Base-by-base conservation (phyloP, 768 basidiomycete genomes). In the Suillus brevipes region DNA sequence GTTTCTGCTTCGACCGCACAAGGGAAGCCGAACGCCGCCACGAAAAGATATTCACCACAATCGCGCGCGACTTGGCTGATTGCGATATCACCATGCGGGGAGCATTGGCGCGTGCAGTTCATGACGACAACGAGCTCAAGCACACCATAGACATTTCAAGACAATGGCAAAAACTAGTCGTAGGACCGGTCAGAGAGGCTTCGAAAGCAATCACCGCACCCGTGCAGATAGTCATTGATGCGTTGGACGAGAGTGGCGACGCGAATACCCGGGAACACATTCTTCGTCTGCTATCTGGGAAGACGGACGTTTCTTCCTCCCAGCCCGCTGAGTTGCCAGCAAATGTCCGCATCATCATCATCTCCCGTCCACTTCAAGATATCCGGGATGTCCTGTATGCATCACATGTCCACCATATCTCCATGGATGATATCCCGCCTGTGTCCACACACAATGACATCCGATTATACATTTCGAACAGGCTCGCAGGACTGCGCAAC, bases 151-250 rank as follows among this genome's bases (percentile, higher is more conserved):
- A 60, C 2, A 18, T 64, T n/a, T 5, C n/a, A 9, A 14, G 12
- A 34, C 72, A 73, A 50, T 68, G 73, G 40, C 65, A 60, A 23
- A 57, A 67, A 4, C 59, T 73, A 13, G 65, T 73, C 23, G 12
- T 73, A 25, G 45, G 60, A 36, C 70, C 71, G 0, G 60, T 60
- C 1, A 9, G 31, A 23, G 49, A 37, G 7, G 60, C 43, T 31
- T 31, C 52, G 9, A 53, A 53, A 38, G 59, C 53, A 6, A 57
- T 71, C 20, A 6, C 65, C 50, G 67, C 69, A 16, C 72, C 69
- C 14, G 66, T 73, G 10, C 42, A 72, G 5, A 61, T 74, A 16
- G 60, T 76, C 50, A 70, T 75, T 18, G 75, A 77, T 47, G 75
- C 62, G 3, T 55, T 74, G 28, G 69, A 72, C 42, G 69, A 67